These are phyloP conservation scores for Delitschia confertaspora DNA, from an alignment of 495 filamentous ascomycete genomes.

Conservation along the genomic window DNA sequence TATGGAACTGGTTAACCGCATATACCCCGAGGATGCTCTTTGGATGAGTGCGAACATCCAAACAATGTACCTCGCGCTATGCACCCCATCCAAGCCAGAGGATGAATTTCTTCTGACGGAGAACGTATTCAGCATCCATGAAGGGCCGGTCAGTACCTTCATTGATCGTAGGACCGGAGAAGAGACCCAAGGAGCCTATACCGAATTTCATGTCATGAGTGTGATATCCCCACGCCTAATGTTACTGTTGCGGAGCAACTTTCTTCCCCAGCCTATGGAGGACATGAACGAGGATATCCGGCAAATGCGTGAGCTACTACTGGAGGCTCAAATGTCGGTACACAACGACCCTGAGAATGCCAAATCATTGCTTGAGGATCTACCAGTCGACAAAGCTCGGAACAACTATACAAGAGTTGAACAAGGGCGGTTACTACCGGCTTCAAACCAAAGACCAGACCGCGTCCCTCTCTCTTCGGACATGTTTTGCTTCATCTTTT, in stretches of 20 bases:
- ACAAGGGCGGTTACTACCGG: too few relatives aligned
- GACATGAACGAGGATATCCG: conserved; percentile 10
- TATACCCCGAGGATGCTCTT: conserved; percentile 38
- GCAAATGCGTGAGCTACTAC: too few relatives aligned
- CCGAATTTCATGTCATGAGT: conserved; percentile 40
- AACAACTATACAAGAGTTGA: too few relatives aligned
- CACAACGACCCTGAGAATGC: too few relatives aligned
- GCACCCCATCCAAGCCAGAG: conserved; percentile 32
- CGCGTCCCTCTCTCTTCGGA: too few relatives aligned
- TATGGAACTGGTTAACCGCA: conserved; percentile 28
- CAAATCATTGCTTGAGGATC: too few relatives aligned
- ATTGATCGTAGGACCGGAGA: conserved; percentile 11
- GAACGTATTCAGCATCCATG: conserved; percentile 40
- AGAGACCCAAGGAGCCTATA: conserved; percentile 19
- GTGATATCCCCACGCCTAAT: conserved; percentile 45
- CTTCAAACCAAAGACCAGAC: too few relatives aligned
- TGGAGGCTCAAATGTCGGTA: too few relatives aligned
- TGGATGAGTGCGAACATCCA: conserved; percentile 38
- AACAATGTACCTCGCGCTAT: conserved; percentile 40
- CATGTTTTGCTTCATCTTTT: too few relatives aligned
- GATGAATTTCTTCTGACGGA: conserved; percentile 47
- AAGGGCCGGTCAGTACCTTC: conserved; percentile 37
- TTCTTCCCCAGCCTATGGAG: conserved; percentile 22
- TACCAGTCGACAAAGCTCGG: too few relatives aligned
- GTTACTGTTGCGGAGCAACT: conserved; percentile 38